phyloP scores from a whole-genome alignment of 208 protist genomes.

The Leishmania amazonensis region DNA sequence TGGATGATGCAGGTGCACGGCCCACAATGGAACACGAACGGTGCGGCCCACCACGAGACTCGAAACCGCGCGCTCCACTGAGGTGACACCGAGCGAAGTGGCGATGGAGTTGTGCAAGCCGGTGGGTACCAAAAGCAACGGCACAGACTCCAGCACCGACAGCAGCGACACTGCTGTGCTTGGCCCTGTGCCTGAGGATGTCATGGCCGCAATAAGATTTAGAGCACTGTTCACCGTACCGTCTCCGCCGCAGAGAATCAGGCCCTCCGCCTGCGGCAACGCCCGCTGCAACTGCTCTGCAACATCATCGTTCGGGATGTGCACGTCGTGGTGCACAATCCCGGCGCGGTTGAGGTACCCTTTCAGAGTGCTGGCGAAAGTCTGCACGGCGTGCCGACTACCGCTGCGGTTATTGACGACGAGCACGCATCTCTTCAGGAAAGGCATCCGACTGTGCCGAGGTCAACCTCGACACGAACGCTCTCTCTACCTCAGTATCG shows the following conservation, averaged over 20 bases:
- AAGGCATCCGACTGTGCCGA: constrained; percentile 13
- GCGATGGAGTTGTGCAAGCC: constrained; percentile 84
- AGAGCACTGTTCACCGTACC: constrained; percentile 76
- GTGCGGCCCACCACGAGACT: constrained; percentile 59
- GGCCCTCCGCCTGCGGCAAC: constrained; percentile 34
- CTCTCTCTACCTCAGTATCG: background rate
- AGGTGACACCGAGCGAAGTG: constrained; percentile 61
- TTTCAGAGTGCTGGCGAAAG: constrained; percentile 58
- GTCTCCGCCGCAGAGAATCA: constrained; percentile 77
- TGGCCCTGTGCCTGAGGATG: background rate
- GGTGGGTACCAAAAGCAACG: constrained; percentile 71
- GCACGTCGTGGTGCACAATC: constrained; percentile 67
- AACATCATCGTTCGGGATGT: constrained; percentile 42
- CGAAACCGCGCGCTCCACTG: constrained; percentile 66
- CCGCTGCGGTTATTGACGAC: constrained; percentile 81
- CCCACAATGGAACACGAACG: constrained; percentile 69
- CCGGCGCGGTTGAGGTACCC: constrained; percentile 71
- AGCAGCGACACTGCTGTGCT: background rate
- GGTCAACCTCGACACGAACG: background rate
- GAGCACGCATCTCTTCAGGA: constrained; percentile 48
- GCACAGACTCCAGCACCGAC: constrained; percentile 23
- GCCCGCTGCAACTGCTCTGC: constrained; percentile 10
- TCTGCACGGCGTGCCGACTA: constrained; percentile 38
- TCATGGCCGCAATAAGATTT: constrained; percentile 48
- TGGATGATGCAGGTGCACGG: constrained; percentile 45